Evolutionary conservation across 768 basidiomycete species (phyloP).

Genomic region (Megacollybia marginata): DNA sequence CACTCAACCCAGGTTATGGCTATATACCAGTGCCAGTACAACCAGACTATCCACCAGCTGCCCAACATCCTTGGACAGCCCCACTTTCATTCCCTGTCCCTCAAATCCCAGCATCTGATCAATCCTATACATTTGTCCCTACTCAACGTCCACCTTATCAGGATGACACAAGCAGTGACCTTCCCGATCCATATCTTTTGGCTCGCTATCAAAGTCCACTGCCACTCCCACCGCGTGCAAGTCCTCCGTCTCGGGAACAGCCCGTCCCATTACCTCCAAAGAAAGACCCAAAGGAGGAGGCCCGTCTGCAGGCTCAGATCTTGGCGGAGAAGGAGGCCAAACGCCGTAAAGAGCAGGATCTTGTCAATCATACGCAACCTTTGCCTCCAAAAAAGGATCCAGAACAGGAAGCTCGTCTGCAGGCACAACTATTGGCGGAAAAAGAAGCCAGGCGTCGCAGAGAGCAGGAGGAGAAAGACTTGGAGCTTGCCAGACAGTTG

Average conservation of each 20-base stretch:
- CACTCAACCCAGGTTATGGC: neutral
- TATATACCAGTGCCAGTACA: slow-evolving; percentile 1
- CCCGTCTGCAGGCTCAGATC: slow-evolving; percentile 23
- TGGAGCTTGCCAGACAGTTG: slow-evolving; percentile 43
- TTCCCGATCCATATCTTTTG: slow-evolving; percentile 36
- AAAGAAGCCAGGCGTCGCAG: slow-evolving; percentile 15
- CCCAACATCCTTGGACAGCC: neutral
- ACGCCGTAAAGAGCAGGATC: slow-evolving; percentile 15
- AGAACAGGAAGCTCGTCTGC: neutral
- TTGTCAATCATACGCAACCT: slow-evolving; percentile 1
- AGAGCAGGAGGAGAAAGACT: slow-evolving; percentile 27
- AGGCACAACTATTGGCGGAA: neutral
- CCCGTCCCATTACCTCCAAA: slow-evolving; percentile 6
- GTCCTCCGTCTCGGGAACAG: neutral
- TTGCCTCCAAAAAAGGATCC: neutral
- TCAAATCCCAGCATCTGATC: neutral
- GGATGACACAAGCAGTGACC: slow-evolving; percentile 10
- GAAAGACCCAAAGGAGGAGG: slow-evolving; percentile 21
- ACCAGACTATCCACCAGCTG: neutral
- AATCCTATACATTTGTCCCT: neutral
- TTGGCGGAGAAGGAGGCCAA: slow-evolving; percentile 26
- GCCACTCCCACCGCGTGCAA: slow-evolving; percentile 39
- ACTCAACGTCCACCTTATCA: slow-evolving; percentile 8
- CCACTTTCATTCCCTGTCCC: neutral
- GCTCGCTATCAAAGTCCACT: slow-evolving; percentile 47